These are phyloP conservation scores for Berberis thunbergii DNA, from an alignment of 164 flowering plant species.

Conservation along the genomic window DNA sequence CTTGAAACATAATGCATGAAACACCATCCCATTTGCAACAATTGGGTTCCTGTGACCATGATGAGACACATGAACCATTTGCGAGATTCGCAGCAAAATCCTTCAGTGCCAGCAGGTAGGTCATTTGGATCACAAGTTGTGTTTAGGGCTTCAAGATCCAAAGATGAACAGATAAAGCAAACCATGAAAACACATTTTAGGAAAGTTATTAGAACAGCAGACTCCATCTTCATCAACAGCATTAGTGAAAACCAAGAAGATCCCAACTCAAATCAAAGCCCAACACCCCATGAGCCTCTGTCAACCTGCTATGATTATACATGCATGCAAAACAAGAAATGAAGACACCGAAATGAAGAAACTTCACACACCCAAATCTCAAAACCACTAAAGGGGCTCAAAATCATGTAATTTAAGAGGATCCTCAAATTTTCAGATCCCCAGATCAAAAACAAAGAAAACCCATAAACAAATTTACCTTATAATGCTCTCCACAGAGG, in stretches of 20 bases:
- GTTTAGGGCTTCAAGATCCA: slow-evolving; percentile 17
- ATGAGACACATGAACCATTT: slow-evolving; percentile 32
- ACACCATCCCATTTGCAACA: slow-evolving; percentile 92
- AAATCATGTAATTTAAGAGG: slow-evolving; percentile 15
- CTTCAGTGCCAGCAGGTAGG: slow-evolving; percentile 32
- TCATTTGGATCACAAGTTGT: slow-evolving; percentile 47
- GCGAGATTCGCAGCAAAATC: slow-evolving; percentile 52
- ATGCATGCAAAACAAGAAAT: slow-evolving; percentile 1
- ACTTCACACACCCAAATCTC: slow-evolving; percentile 13
- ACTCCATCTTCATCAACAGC: slow-evolving; percentile 12
- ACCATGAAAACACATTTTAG: slow-evolving; percentile 36
- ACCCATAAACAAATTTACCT: slow-evolving; percentile 1
- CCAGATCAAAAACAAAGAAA: slow-evolving; percentile 6
- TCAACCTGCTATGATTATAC: slow-evolving; percentile 1
- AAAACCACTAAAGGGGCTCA: slow-evolving; percentile 19
- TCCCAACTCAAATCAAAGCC: slow-evolving; percentile 14
- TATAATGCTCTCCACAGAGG: background rate
- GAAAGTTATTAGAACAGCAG: slow-evolving; percentile 20
- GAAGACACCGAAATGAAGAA: no score
- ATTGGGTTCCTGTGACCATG: slow-evolving; percentile 33
- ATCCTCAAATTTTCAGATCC: slow-evolving; percentile 19
- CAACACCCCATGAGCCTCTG: slow-evolving; percentile 13
- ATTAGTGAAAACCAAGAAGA: slow-evolving; percentile 13
- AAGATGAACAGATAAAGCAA: slow-evolving; percentile 26
- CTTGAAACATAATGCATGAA: slow-evolving; percentile 28